Evolutionary conservation across 164 flowering plant genomes (phyloP).

Genomic region (Liriodendron chinense): DNA sequence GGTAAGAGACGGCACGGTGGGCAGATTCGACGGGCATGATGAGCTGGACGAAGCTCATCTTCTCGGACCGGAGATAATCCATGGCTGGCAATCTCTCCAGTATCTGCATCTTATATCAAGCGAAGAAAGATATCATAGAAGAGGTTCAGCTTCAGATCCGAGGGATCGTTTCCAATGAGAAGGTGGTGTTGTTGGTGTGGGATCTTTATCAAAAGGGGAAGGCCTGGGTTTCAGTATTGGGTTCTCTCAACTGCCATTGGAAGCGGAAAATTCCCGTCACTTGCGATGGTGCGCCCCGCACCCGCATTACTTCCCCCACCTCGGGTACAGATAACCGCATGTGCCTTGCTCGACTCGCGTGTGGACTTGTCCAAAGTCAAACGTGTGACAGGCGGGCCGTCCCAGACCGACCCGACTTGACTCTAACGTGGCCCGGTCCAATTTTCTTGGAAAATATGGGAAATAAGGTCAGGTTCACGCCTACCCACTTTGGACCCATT

Average conservation of each 20-base stretch:
- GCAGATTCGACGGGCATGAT: slow-evolving; percentile 92
- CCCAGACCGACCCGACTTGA: no score
- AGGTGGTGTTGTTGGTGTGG: background rate
- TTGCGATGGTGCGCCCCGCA: background rate
- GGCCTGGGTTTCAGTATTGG: background rate
- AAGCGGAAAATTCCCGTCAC: background rate
- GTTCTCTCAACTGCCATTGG: background rate
- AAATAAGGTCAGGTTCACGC: no score
- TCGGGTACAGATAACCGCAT: background rate
- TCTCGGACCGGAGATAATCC: slow-evolving; percentile 91
- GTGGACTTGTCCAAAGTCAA: no score
- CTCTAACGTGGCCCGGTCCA: no score
- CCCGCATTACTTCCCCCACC: background rate
- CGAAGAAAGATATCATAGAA: background rate
- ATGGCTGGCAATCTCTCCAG: slow-evolving; percentile 42
- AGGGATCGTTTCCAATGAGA: background rate
- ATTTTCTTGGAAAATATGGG: no score
- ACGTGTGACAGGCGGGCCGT: no score
- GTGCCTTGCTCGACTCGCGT: background rate
- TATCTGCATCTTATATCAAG: slow-evolving; percentile 35
- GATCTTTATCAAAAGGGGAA: background rate
- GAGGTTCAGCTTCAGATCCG: background rate
- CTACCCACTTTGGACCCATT: no score
- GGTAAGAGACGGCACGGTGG: slow-evolving; percentile 73
- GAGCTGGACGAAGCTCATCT: slow-evolving; percentile 91